Conservation (phyloP, 176 grass and related monocot species). For the Oryza glumipatula region DNA sequence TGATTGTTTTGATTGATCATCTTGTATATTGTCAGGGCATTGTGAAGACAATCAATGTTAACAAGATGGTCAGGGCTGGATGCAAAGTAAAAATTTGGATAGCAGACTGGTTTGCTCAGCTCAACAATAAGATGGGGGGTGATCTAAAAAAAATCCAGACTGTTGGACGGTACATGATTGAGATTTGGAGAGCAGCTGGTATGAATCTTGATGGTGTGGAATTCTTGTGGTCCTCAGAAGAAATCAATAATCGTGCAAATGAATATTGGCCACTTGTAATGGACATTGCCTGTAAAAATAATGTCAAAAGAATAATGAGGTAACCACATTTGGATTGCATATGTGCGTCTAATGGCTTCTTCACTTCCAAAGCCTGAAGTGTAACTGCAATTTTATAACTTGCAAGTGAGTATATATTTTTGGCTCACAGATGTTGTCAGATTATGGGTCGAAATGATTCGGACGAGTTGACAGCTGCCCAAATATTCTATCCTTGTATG, state of each 20-base stretch:
- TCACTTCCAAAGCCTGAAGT: not conserved
- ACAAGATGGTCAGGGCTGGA: conserved; percentile 78
- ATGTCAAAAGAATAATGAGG: conserved; percentile 72
- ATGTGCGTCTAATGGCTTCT: not conserved
- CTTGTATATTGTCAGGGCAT: conserved; percentile 50
- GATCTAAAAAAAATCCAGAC: conserved; percentile 83
- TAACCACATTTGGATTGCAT: conserved; percentile 23
- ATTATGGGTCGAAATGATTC: conserved; percentile 81
- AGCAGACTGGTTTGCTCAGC: conserved; percentile 86
- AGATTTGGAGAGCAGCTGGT: conserved; percentile 86
- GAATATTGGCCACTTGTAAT: conserved; percentile 96
- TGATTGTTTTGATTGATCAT: conserved; percentile 15
- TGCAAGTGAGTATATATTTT: not conserved
- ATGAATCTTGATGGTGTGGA: conserved; percentile 80
- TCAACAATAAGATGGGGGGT: conserved; percentile 93
- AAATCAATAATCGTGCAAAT: conserved; percentile 68
- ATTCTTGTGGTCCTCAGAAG: conserved; percentile 88
- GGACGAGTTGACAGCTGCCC: conserved; percentile 80
- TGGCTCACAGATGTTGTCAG: conserved; percentile 60
- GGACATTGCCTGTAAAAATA: conserved; percentile 82
- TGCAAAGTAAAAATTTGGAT: conserved; percentile 91
- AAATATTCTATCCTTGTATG: conserved; percentile 98
- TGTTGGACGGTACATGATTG: conserved; percentile 79
- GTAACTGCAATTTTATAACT: not conserved
- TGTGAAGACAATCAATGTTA: conserved; percentile 85